Conservation (phyloP, 345 rosid genomes). For the Syzygium aromaticum region DNA sequence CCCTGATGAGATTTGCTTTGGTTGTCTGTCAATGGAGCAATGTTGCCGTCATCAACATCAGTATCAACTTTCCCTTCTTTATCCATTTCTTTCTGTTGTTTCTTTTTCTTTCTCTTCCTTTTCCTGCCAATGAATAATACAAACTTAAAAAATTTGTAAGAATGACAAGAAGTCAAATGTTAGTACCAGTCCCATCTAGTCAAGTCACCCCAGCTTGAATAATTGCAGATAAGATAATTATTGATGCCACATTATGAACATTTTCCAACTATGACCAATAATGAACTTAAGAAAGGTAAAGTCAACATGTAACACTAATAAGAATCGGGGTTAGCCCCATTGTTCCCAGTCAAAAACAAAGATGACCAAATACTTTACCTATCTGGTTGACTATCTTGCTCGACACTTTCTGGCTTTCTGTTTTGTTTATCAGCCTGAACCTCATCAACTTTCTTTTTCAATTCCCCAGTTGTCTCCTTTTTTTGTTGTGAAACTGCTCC, state of each 20-base stretch:
- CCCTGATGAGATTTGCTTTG: slow-evolving; percentile 23
- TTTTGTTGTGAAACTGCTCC: slow-evolving; percentile 14
- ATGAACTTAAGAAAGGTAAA: neutral
- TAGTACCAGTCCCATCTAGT: neutral
- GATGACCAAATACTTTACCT: slow-evolving; percentile 27
- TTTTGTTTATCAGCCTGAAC: slow-evolving; percentile 36
- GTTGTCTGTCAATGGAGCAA: slow-evolving; percentile 3
- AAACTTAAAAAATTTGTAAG: neutral
- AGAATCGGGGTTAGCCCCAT: neutral
- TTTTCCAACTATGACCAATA: neutral
- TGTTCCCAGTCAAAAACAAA: neutral
- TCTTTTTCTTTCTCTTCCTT: slow-evolving; percentile 57
- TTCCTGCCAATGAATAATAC: slow-evolving; percentile 18
- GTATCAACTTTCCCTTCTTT: slow-evolving; percentile 14
- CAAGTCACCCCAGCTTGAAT: neutral
- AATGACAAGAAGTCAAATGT: neutral
- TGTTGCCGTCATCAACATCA: slow-evolving; percentile 7
- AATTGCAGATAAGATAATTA: neutral
- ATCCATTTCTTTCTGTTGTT: slow-evolving; percentile 38
- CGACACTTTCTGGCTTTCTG: slow-evolving; percentile 51
- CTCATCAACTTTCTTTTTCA: slow-evolving; percentile 7
- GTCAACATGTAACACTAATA: neutral
- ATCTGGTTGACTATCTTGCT: slow-evolving; percentile 43
- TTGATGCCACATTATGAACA: neutral
- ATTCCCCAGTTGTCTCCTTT: slow-evolving; percentile 11